A percentile compares a stretch with the other conserved stretches of the same genome.
Evolutionary conservation across 2,329 filamentous ascomycete genomes (phyloP).

Genomic region (Magnaporthales sp.): DNA sequence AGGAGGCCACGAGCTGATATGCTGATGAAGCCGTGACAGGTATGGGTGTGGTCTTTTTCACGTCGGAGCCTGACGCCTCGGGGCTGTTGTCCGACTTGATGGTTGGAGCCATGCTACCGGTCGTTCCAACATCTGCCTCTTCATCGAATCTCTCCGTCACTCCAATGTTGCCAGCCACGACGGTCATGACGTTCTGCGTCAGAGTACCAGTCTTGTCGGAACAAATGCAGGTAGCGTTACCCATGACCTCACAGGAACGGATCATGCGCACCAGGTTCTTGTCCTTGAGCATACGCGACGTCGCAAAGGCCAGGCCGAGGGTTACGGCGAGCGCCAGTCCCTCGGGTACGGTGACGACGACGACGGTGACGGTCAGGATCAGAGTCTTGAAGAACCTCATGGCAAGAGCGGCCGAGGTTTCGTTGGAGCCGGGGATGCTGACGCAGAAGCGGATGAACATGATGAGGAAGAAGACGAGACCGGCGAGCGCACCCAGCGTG

Average conservation of each 20-base stretch:
- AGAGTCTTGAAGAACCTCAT: slow-evolving; percentile 52
- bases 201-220: slow-evolving; percentile 60
- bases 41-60: neutral
- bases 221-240: slow-evolving; percentile 48
- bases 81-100: neutral
- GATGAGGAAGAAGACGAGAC: slow-evolving; percentile 67
- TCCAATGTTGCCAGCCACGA: slow-evolving; percentile 48
- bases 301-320: slow-evolving; percentile 58
- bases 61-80: neutral
- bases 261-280: slow-evolving; percentile 61
- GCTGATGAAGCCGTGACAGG: neutral
- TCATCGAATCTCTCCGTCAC: slow-evolving; percentile 6
- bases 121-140: neutral
- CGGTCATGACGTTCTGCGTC: slow-evolving; percentile 55
- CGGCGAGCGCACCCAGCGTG: slow-evolving; percentile 52
- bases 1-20: neutral
- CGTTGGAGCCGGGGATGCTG: slow-evolving; percentile 42
- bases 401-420: slow-evolving; percentile 44
- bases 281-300: slow-evolving; percentile 58
- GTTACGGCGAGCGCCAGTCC: slow-evolving; percentile 59
- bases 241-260: slow-evolving; percentile 63
- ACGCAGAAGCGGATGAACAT: slow-evolving; percentile 71
- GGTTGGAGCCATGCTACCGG: no score
- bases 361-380: slow-evolving; percentile 56
- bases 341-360: slow-evolving; percentile 60